These are phyloP conservation scores for Dendrothele bispora DNA, from an alignment of 768 basidiomycete genomes.

Conservation along the genomic window DNA sequence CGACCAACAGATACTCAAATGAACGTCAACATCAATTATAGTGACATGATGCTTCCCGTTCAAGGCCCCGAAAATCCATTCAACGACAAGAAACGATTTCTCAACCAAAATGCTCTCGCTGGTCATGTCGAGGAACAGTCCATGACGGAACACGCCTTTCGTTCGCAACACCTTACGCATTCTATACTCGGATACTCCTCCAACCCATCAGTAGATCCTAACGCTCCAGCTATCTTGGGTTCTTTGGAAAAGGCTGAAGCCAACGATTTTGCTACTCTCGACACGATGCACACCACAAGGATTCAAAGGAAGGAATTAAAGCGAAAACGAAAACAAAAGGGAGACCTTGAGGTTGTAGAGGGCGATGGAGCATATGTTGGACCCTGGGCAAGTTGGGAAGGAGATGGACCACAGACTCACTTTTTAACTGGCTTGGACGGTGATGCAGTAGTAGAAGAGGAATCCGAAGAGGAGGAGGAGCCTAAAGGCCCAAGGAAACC, in stretches of 20 bases:
- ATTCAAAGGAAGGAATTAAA: slow-evolving; percentile 75
- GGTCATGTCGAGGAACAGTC: slow-evolving; percentile 98
- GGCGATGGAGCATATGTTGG: slow-evolving; percentile 91
- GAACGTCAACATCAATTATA: slow-evolving; percentile 93
- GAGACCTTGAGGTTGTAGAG: slow-evolving; percentile 82
- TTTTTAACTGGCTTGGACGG: slow-evolving; percentile 68
- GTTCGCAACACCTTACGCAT: slow-evolving; percentile 90
- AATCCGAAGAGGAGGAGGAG: slow-evolving; percentile 66
- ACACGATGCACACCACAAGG: slow-evolving; percentile 62
- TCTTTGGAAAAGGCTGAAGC: slow-evolving; percentile 70
- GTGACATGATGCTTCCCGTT: slow-evolving; percentile 82
- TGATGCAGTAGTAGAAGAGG: slow-evolving; percentile 55
- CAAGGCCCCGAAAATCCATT: slow-evolving; percentile 94
- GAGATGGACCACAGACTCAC: slow-evolving; percentile 65
- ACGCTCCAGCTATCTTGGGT: slow-evolving; percentile 74
- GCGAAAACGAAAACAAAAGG: slow-evolving; percentile 79
- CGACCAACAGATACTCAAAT: slow-evolving; percentile 97
- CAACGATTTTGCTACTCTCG: slow-evolving; percentile 75
- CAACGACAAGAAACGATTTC: slow-evolving; percentile 74
- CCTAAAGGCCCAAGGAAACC: slow-evolving; percentile 68
- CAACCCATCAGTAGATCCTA: slow-evolving; percentile 88
- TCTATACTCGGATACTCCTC: slow-evolving; percentile 93
- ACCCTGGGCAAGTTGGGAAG: slow-evolving; percentile 93
- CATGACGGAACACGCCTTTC: slow-evolving; percentile 92
- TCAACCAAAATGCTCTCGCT: slow-evolving; percentile 93